Conservation (phyloP, 2,329 filamentous ascomycete genomes). For the Cercospora zeae-maydis region DNA sequence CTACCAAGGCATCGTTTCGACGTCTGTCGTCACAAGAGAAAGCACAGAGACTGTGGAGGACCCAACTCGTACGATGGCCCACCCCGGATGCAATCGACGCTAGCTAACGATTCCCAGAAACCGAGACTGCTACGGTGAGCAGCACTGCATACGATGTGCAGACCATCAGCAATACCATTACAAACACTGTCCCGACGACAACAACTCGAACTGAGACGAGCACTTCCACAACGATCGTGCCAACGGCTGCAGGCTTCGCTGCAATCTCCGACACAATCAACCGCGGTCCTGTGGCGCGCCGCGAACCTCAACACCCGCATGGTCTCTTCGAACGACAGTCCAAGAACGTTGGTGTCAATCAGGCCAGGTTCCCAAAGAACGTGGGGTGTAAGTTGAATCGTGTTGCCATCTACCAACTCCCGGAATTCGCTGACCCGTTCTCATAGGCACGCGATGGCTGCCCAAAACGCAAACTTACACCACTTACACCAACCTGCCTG, state of each 20-base stretch:
- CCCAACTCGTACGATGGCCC: background rate
- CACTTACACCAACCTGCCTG: background rate
- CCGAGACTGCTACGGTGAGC: background rate
- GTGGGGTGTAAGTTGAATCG: background rate
- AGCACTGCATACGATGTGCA: background rate
- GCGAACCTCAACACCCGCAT: background rate
- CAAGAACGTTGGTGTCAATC: background rate
- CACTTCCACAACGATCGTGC: background rate
- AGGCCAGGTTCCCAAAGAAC: background rate
- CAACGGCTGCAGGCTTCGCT: constrained; percentile 1
- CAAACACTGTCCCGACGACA: background rate
- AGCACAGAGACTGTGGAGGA: background rate
- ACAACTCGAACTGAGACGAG: background rate
- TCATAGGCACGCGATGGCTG: background rate
- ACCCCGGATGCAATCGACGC: background rate
- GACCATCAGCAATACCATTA: background rate
- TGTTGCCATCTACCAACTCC: background rate
- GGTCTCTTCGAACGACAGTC: background rate
- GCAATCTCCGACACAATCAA: background rate
- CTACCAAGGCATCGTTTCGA: background rate
- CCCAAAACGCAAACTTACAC: background rate
- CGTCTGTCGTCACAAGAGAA: background rate
- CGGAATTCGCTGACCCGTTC: background rate
- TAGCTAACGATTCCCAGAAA: background rate
- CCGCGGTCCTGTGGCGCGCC: background rate